These are phyloP conservation scores for Mycena sp. DNA, from an alignment of 1,284 basidiomycete species.

Conservation along the genomic window DNA sequence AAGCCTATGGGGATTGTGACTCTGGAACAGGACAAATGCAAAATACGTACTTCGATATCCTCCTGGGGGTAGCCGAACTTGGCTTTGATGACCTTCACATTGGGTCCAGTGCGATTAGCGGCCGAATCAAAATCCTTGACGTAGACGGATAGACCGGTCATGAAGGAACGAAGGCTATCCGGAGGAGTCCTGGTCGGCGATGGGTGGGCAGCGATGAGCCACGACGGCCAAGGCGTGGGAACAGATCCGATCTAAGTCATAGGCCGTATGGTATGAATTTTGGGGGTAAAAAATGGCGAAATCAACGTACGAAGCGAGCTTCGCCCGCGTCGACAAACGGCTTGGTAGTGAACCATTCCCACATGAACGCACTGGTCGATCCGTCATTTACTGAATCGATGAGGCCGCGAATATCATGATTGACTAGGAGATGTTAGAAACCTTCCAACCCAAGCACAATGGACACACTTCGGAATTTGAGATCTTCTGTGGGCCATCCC, in stretches of 20 bases:
- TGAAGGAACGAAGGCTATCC: slow-evolving; percentile 66
- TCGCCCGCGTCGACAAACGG: slow-evolving; percentile 88
- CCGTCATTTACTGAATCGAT: slow-evolving; percentile 92
- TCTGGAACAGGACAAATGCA: background rate
- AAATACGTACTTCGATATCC: slow-evolving; percentile 70
- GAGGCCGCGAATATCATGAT: slow-evolving; percentile 90
- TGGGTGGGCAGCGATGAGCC: slow-evolving; percentile 90
- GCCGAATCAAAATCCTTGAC: slow-evolving; percentile 76
- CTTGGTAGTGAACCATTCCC: slow-evolving; percentile 99
- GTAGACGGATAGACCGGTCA: slow-evolving; percentile 69
- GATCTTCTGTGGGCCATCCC: slow-evolving; percentile 77
- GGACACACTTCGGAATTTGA: slow-evolving; percentile 78
- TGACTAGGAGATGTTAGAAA: slow-evolving; percentile 59
- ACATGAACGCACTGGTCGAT: slow-evolving; percentile 80
- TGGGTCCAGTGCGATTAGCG: slow-evolving; percentile 64
- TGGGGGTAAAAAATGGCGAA: slow-evolving; percentile 26
- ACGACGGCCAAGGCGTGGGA: slow-evolving; percentile 96
- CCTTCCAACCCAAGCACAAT: background rate
- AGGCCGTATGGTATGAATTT: background rate
- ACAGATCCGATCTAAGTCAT: slow-evolving; percentile 81
- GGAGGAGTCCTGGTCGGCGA: slow-evolving; percentile 59
- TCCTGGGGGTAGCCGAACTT: slow-evolving; percentile 85
- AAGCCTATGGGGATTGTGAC: slow-evolving; percentile 57
- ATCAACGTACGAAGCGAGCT: slow-evolving; percentile 78
- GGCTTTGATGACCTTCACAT: slow-evolving; percentile 80